A percentile compares a stretch with the other conserved stretches of the same genome.
Conservation (phyloP, 2,329 filamentous ascomycete species). For the Fusarium robinianum region DNA sequence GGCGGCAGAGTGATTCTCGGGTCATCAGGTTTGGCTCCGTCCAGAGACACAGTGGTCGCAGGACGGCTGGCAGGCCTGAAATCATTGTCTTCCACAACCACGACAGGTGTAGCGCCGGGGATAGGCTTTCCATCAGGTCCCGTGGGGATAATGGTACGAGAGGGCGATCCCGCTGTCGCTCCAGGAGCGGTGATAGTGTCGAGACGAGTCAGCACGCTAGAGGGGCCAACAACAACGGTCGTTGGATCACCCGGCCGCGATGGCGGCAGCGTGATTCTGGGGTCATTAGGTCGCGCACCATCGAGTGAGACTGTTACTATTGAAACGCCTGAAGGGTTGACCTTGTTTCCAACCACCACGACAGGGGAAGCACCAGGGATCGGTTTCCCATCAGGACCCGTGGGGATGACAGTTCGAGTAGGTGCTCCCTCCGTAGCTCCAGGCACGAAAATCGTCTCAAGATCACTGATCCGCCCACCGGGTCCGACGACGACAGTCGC, state of each 20-base stretch:
- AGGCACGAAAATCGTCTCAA: not conserved
- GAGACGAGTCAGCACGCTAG: constrained; percentile 15
- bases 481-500: not conserved
- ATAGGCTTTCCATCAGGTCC: constrained; percentile 20
- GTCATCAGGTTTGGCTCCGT: too few relatives aligned
- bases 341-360: constrained; percentile 3
- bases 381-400: constrained; percentile 12
- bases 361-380: constrained; percentile 6
- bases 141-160: constrained; percentile 25
- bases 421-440: not conserved
- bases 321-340: too few relatives aligned
- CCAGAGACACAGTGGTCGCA: too few relatives aligned
- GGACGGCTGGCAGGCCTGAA: too few relatives aligned
- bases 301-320: not conserved
- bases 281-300: constrained; percentile 1
- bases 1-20: too few relatives aligned
- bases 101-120: constrained; percentile 8
- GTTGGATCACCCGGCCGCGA: constrained; percentile 12
- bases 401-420: constrained; percentile 9
- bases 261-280: constrained; percentile 1
- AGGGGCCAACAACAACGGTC: constrained; percentile 23
- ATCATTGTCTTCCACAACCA: not conserved
- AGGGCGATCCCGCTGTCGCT: constrained; percentile 7
- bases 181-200: constrained; percentile 19
- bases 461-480: not conserved